These are phyloP conservation scores for Phytopythium boreale DNA, from an alignment of 352 stramenopile species.

Conservation along the genomic window DNA sequence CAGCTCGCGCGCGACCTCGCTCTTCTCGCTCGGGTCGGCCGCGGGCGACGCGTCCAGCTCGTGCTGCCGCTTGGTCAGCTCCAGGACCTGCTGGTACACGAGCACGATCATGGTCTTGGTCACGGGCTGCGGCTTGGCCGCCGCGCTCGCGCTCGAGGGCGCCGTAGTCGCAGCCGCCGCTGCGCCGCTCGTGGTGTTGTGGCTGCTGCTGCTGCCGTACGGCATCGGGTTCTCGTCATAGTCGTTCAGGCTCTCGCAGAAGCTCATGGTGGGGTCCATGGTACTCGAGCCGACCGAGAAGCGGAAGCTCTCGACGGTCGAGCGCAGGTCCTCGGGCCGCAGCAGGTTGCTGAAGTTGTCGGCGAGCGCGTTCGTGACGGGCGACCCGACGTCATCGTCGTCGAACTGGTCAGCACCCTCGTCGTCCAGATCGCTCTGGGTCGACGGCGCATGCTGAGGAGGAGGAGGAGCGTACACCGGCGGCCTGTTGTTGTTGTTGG, in stretches of 20 bases:
- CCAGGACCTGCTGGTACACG: conserved; percentile 62
- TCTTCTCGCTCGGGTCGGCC: conserved; percentile 31
- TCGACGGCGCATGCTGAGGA: conserved; percentile 14
- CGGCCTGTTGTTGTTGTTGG: conserved; percentile 5
- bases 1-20: conserved; percentile 38
- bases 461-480: conserved; percentile 7
- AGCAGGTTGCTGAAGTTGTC: conserved; percentile 37
- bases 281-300: conserved; percentile 35
- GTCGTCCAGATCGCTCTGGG: conserved; percentile 31
- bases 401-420: conserved; percentile 32
- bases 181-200: neutral
- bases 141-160: conserved; percentile 6
- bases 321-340: conserved; percentile 29
- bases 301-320: conserved; percentile 35
- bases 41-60: conserved; percentile 38
- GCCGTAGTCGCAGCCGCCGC: conserved; percentile 5
- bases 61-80: conserved; percentile 59
- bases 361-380: conserved; percentile 27
- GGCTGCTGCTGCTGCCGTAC: conserved; percentile 4
- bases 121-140: conserved; percentile 12
- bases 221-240: conserved; percentile 16
- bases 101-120: conserved; percentile 47
- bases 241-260: conserved; percentile 21
- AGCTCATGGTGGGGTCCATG: conserved; percentile 21
- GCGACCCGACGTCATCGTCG: conserved; percentile 17